A percentile compares a stretch with the other conserved stretches of the same genome.
phyloP scores from a whole-genome alignment of 306 rosid genomes.

The Medicago arabica region DNA sequence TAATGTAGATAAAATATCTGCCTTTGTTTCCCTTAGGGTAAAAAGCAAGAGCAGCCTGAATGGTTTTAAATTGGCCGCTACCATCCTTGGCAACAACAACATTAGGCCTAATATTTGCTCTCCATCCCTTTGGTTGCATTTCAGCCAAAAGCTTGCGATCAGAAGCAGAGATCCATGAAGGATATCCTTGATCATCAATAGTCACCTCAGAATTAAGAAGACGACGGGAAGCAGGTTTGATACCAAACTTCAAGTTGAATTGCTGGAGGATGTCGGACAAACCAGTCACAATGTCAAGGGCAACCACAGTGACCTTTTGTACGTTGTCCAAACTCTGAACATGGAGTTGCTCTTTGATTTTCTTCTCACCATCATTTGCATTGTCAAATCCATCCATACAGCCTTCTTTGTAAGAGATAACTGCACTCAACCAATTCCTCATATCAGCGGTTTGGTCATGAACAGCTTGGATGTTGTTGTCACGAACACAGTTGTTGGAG shows the following conservation, averaged over 20 bases:
- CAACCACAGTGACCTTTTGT: conserved; percentile 53
- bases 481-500: no score
- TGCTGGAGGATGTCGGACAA: conserved; percentile 41
- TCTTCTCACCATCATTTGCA: conserved; percentile 34
- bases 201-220: conserved; percentile 40
- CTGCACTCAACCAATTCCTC: conserved; percentile 68
- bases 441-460: conserved; percentile 46
- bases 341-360: conserved; percentile 30
- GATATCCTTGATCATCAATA: conserved; percentile 44
- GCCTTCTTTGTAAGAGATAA: conserved; percentile 54
- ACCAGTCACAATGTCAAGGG: conserved; percentile 54
- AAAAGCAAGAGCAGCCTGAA: conserved; percentile 53
- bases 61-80: conserved; percentile 56
- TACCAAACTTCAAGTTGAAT: conserved; percentile 49
- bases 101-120: conserved; percentile 28
- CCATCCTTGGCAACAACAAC: conserved; percentile 82
- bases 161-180: conserved; percentile 57
- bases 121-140: neutral
- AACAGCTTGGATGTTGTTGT: conserved; percentile 44
- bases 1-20: conserved; percentile 64
- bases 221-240: conserved; percentile 53
- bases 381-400: conserved; percentile 57
- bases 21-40: conserved; percentile 49
- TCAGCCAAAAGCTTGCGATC: conserved; percentile 62
- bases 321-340: neutral